Base-by-base conservation (phyloP, 1,284 basidiomycete species). In the Termitomyces sp. region DNA sequence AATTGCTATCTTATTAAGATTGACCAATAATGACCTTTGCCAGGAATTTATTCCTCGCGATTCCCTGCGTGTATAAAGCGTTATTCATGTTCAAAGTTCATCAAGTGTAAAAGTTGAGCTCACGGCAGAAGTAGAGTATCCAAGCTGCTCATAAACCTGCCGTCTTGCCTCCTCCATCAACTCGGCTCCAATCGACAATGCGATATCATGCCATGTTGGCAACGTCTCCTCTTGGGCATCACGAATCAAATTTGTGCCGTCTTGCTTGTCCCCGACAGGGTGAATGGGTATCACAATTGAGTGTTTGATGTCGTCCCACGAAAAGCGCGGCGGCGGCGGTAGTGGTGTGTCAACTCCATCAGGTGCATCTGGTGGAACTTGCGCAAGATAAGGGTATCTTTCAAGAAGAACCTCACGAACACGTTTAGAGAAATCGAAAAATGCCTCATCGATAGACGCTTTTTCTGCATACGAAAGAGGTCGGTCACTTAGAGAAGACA, bases 121-220 rank as follows among this genome's bases (percentile, higher is more conserved):
- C 60, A 93, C 91, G 14, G 97, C 96, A 43, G 93, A 95, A 47
- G 92, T 97, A 6, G 93, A 94, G 64, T 99, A 99, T 14, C 93
- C 91, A 19, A 99, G 75, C 61, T 83, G 79, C 26, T 75, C 72
- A 49, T 79, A 75, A 3, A 98, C 84, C 53, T 86, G 84, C 56
- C 74, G 74, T 58, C 90, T 78, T 39, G 88, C 81, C 49, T 80
- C 82, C n/a, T 77, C 73, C 86, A 97, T 96, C 37, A 96, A 68
- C 66, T 93, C 91, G 5, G 93, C 93, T 1, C 86, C 96, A 43
- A 97, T 84, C 1, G 87, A 88, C 35, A 99, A 71, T 0, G 93
- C 93, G 44, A 97, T 81, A 69, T 99, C 97, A 54, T 93, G 89
- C 97, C 97, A 99, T 1, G 88, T 77, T 2, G 63, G 68, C 1